Evolutionary conservation across 2,329 filamentous ascomycete genomes (phyloP), one percentile per base, ranked within the genome.

Genomic region (Cryphonectria radicalis): DNA sequence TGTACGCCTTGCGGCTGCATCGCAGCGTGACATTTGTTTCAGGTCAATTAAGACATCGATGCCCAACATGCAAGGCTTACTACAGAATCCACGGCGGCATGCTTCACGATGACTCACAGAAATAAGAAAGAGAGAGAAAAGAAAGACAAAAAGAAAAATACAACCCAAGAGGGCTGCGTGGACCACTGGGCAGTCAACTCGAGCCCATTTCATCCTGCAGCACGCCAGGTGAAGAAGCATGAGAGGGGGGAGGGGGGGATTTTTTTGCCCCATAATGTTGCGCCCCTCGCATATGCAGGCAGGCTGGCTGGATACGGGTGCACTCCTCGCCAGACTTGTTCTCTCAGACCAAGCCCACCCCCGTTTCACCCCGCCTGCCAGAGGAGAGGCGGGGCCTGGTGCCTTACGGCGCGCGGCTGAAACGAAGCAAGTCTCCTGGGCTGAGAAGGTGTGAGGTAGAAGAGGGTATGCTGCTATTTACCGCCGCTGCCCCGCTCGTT

Each of bases 61-160:
- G 66, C 66, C 66, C 66, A 68, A 68, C 22, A 67, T 67, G 65
- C 55, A 62, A 40, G 37, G 22, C 32, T 3, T 11, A 40, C 50
- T 42, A 13, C 32, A 10, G 5, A 22, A 19, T 32, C 53, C 25
- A 59, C 19, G 65, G n/a, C 50, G 19, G 37, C 35, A 35, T 28
- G n/a, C 4, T 55, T 66, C 17, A 37, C 28, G 63, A 53, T 66
- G 63, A 66, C 63, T 66, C 63, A 66, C 43, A 62, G 32, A 19
- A 19, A n/a, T 11, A 22, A 19, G 17, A 50, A n/a, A 50, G 19
- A 17, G 17, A 22, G 4, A n/a, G 4, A 3, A n/a, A 37, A 19
- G n/a, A 19, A 3, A 17, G 17, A 46, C 8, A 1, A 37, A 7
- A 22, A 62, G 37, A 5, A n/a, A 28, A 37, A 40, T 40, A 46